A percentile compares a stretch with the other conserved stretches of the same genome.
Evolutionary conservation across 805 yeast genomes (phyloP).

Genomic region (Kuraishia ogatae): DNA sequence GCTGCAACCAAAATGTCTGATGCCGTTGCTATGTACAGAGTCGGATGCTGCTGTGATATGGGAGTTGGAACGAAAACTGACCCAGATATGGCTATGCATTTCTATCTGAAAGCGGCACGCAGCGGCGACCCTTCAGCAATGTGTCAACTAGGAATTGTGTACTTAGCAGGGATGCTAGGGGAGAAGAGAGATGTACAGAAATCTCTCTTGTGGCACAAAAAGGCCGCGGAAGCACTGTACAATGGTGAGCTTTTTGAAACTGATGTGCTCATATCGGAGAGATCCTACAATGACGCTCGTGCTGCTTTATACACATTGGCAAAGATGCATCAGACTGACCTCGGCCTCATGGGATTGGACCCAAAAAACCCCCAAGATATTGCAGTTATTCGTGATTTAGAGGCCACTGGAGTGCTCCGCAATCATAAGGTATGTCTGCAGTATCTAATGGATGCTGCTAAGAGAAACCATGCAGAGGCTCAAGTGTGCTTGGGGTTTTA

Average conservation of each 20-base stretch:
- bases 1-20: slow-evolving; percentile 48
- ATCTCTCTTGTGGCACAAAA: slow-evolving; percentile 42
- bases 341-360: slow-evolving; percentile 17
- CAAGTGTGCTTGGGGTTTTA: slow-evolving; percentile 66
- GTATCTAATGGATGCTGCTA: slow-evolving; percentile 51
- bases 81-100: slow-evolving; percentile 36
- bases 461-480: slow-evolving; percentile 52
- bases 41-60: slow-evolving; percentile 64
- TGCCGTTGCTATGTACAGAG: slow-evolving; percentile 55
- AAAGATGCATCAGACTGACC: slow-evolving; percentile 26
- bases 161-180: slow-evolving; percentile 38
- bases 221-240: slow-evolving; percentile 29
- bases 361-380: slow-evolving; percentile 18
- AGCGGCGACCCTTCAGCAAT: slow-evolving; percentile 56
- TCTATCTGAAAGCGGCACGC: slow-evolving; percentile 54
- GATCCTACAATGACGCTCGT: slow-evolving; percentile 24
- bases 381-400: slow-evolving; percentile 25
- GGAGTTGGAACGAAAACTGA: slow-evolving; percentile 45
- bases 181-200: slow-evolving; percentile 29
- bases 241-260: slow-evolving; percentile 17
- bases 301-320: slow-evolving; percentile 26
- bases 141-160: slow-evolving; percentile 66
- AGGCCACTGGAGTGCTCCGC: slow-evolving; percentile 18
- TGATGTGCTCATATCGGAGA: slow-evolving; percentile 23
- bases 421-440: slow-evolving; percentile 36